Base-by-base conservation (phyloP, 176 grass and related monocot species). In the Paspalum notatum region DNA sequence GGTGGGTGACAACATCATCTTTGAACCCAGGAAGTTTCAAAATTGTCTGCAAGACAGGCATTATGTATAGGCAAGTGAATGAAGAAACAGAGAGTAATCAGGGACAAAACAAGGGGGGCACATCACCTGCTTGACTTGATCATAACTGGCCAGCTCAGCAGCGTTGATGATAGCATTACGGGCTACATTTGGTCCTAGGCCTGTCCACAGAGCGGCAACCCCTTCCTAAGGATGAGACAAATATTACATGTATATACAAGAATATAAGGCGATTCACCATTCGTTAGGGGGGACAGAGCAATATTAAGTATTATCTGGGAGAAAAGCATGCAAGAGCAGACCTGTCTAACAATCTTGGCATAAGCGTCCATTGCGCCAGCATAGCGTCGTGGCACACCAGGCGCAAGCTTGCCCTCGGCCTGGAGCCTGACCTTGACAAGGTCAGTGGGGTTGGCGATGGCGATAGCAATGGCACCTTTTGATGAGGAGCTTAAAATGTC, bases 81-180 rank as follows among this genome's bases (percentile, higher is more conserved):
- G 56, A 43, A 59, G 16, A 48, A 76, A 3, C 0, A 38, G 40
- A 69, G 3, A 80, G 40, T 61, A 22, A 73, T 24, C 0, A 20
- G 18, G 42, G 37, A 56, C 8, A 68, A 48, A 46, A 71, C n/a
- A 68, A 50, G 71, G 43, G 26, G 17, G 18, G 1, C 18, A 9
- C 12, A 27, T 14, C 4, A 95, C 88, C 90, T 98, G 88, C 83
- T 98, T 98, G 26, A 95, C 93, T 95, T 98, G 86, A 85, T 98
- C 96, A 88, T 95, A 98, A 57, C 92, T 95, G 37, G 96, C 96
- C 83, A 98, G 62, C 68, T 98, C 92, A n/a, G 96, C 90, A 88
- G 88, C 90, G 51, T 98, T 98, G 53, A 98, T 93, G 85, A 98
- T 95, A 25, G 67, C 92, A 39, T 98, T 98, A 24, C 92, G 92